Base-by-base conservation (phyloP, 352 stramenopile species). In the Phytophthora pisi region DNA sequence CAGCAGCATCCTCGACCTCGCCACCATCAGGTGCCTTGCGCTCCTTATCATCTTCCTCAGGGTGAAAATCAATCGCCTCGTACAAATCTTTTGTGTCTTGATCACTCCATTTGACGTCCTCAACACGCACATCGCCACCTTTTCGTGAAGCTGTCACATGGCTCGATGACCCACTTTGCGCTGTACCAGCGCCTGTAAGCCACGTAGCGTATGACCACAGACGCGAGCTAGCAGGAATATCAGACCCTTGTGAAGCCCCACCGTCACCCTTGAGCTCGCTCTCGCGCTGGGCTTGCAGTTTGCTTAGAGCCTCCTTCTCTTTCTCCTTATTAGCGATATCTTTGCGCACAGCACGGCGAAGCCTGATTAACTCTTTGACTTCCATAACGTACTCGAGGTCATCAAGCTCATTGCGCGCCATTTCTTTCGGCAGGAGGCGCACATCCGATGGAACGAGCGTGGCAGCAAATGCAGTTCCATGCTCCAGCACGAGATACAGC, bases 101-200 rank as follows among this genome's bases (percentile, higher is more conserved):
- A n/a, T 96, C 85, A 60, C 83, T 95, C 86, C 86, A 95, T 58
- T 85, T 79, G 3, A 93, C 75, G 36, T 92, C 84, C 46, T 84
- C 75, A 31, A 75, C 66, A 36, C 65, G 51, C 7, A 79, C 18
- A 5, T 58, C 53, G 51, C 64, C 68, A 47, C 52, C 51, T 51
- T 30, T 57, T 3, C 47, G 36, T 26, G 51, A 67, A 38, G 30
- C 18, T 6, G 45, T 18, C 28, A 11, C 45, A 45, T 57, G 3
- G 3, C 56, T 38, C n/a, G 50, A 57, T 13, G 34, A 59, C 8
- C 53, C 66, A 66, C 42, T 18, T 50, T 72, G 64, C 8, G 52
- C 30, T 56, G 46, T 52, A 15, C 64, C 61, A 59, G 72, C 54
- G 26, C 72, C 66, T 51, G 69, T 74, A 67, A 96, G 61, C 88